Base-by-base conservation (phyloP, 2,329 filamentous ascomycete genomes). In the Talaromyces sp. region DNA sequence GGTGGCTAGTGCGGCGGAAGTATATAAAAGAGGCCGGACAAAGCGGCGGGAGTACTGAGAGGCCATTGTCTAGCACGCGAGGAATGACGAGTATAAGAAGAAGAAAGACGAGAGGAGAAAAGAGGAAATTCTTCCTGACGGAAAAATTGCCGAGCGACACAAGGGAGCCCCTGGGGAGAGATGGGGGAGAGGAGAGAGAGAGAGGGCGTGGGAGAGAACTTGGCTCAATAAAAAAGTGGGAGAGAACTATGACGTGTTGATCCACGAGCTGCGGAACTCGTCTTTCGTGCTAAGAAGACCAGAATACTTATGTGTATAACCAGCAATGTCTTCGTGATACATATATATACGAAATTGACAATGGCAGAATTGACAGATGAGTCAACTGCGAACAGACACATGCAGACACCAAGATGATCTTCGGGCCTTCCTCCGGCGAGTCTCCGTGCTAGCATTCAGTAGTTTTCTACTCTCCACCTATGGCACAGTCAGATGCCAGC, bases 11-110 rank as follows among this genome's bases (percentile, higher is more conserved):
- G 84, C 86, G 61, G 81, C 84, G 47, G 85, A 81, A 61, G 84
- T 84, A 77, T 89, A 89, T 34, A 88, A 82, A 67, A 88, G 76
- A 58, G 84, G 84, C 74, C 82, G 84, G 70, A 88, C 72, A 67
- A 88, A 73, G 68, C 84, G 84, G 67, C 79, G 78, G 53, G 76
- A 76, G 69, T 78, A 74, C 69, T 77, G 76, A 63, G 76, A 71
- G 67, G 76, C 76, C 78, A 80, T 80, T 71, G 61, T 43, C 22
- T 40, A 59, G 1, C 31, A 59, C 56, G 34, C 25, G 49, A 53
- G 5, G 36, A 19, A 45, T 19, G 22, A 45, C 19, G 36, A n/a
- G 36, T 40, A 31, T 27, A 3, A 19, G n/a, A 61, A 53, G 40
- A 10, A 13, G 19, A 38, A 22, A 8, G 13, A 27, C 6, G 49